Evolutionary conservation across 75 land plant species (phyloP), one percentile per base, ranked within the genome.

Genomic region (Azolla pinnata): DNA sequence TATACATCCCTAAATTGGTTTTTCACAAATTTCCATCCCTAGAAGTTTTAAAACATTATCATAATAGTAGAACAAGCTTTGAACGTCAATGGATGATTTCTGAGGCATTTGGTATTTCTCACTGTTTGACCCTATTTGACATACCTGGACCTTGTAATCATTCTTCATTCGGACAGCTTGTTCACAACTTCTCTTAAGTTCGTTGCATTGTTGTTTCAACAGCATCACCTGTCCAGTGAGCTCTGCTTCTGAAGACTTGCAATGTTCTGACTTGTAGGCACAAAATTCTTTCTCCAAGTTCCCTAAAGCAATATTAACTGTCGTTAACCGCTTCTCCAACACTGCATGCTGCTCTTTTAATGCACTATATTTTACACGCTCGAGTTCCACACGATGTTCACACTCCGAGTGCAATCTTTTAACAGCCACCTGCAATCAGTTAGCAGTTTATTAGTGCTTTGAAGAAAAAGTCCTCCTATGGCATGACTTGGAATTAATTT

Each of bases 131-230:
- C n/a, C n/a, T n/a, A n/a, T n/a, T n/a, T 12, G 23, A 48, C 30
- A 17, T 63, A 70, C 72, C 67, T 70, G 72, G 4, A 59, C 23
- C 59, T 63, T 70, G 29, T 70, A 70, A 17, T 70, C 60, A 56
- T 63, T 50, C 29, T 44, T 48, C 25, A 60, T 29, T 31, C 54
- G 26, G 2, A 56, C 28, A 0, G 67, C 67, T 2, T 35, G 17
- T 24, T 63, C 72, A 44, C 16, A 33, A 27, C 59, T 63, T 29
- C 60, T 25, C 35, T 70, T 19, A 12, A 70, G 52, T 34, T 63
- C 68, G 12, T 17, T 8, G 33, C 60, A 63, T n/a, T 63, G 68
- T 19, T 70, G 72, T 40, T 70, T 55, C 32, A 70, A 30, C 19
- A 33, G 32, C 26, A 63, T 29, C 7, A 70, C 49, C 35, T 70